A percentile compares a stretch with the other conserved stretches of the same genome.
Evolutionary conservation across 75 land plant species (phyloP).

Genomic region (Larix kaempferi): DNA sequence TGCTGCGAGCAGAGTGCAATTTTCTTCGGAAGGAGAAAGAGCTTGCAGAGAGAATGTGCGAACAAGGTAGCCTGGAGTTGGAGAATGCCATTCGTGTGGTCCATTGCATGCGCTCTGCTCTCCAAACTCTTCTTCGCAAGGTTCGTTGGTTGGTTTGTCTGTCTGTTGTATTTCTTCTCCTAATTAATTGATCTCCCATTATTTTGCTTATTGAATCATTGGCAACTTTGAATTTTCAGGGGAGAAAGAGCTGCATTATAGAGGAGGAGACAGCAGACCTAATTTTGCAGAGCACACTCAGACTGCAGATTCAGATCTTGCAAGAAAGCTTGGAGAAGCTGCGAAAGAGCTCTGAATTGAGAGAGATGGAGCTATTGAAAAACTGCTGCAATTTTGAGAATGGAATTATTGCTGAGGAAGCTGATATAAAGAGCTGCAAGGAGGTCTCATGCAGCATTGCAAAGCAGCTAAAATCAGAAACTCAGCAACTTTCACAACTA

Average conservation of each 20-base stretch:
- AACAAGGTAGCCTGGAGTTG: not conserved
- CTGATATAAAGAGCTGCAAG: not conserved
- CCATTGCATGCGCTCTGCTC: not conserved
- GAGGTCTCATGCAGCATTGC: not conserved
- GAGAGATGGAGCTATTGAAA: not conserved
- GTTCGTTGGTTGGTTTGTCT: not conserved
- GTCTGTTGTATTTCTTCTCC: not conserved
- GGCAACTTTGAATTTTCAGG: not conserved
- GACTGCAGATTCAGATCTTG: not conserved
- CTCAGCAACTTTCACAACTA: not conserved
- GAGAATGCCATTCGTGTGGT: not conserved
- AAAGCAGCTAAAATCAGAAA: not conserved
- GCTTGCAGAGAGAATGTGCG: not conserved
- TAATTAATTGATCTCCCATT: not conserved
- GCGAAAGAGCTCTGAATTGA: not conserved
- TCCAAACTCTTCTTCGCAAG: not conserved
- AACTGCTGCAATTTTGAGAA: not conserved
- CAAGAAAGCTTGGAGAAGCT: constrained; percentile 3
- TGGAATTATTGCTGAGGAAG: too few species aligned
- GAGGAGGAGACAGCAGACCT: not conserved
- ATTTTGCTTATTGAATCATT: not conserved
- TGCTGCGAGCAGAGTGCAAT: not conserved
- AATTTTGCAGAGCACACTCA: not conserved
- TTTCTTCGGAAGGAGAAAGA: not conserved
- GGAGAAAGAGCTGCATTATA: not conserved